Conservation (phyloP, 768 basidiomycete genomes). For the Serendipita sp. region DNA sequence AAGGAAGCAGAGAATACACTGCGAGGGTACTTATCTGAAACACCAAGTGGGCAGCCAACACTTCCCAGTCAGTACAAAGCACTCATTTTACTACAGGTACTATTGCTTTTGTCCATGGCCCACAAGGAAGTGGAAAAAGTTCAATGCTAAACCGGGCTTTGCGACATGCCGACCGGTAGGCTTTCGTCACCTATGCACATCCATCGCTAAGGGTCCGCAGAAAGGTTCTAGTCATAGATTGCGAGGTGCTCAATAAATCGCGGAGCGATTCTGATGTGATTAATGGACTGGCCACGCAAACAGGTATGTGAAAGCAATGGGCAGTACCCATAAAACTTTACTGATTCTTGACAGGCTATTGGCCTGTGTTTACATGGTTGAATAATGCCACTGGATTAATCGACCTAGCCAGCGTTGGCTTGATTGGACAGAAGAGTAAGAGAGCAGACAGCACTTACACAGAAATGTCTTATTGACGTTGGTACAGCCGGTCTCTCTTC, state of each 20-base stretch:
- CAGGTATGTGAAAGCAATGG: conserved; percentile 14
- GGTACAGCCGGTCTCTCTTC: conserved; percentile 60
- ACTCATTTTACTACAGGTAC: conserved; percentile 29
- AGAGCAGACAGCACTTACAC: not conserved
- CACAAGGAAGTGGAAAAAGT: conserved; percentile 68
- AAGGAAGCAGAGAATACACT: conserved; percentile 55
- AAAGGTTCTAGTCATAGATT: conserved; percentile 67
- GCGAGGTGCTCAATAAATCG: conserved; percentile 51
- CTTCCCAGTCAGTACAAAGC: not conserved
- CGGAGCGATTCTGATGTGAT: conserved; percentile 54
- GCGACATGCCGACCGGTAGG: conserved; percentile 35
- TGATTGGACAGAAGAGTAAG: conserved; percentile 89
- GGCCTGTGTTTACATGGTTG: conserved; percentile 75
- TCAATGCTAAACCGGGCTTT: conserved; percentile 39
- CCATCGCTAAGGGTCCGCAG: conserved; percentile 22
- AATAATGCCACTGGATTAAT: conserved; percentile 67
- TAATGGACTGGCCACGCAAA: conserved; percentile 54
- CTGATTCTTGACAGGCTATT: conserved; percentile 37
- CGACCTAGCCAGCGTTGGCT: conserved; percentile 78
- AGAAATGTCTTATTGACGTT: conserved; percentile 15
- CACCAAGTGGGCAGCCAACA: conserved; percentile 38
- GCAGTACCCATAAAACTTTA: not conserved
- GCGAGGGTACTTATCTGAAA: conserved; percentile 55
- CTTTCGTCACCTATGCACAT: conserved; percentile 4
- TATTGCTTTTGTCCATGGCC: conserved; percentile 63